Conservation (phyloP, 2,329 filamentous ascomycete species). For the Aureobasidium lini region DNA sequence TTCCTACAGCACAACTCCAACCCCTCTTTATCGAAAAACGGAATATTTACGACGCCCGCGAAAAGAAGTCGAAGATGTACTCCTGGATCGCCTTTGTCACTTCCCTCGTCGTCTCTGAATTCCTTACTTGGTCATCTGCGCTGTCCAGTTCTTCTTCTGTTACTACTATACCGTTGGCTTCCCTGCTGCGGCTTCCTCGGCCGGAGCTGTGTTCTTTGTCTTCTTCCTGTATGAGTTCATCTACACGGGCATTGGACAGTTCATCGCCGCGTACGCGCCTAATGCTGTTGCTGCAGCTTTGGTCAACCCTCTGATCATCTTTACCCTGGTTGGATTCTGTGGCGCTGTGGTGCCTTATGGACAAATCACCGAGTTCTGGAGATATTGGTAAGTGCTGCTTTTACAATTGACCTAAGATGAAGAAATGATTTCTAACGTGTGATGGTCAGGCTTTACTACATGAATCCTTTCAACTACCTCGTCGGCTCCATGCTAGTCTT, state of each 20-base stretch:
- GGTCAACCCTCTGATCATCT: slow-evolving; percentile 34
- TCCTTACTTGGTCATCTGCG: slow-evolving; percentile 53
- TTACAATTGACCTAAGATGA: background rate
- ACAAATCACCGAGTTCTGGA: slow-evolving; percentile 60
- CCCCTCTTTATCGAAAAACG: slow-evolving; percentile 49
- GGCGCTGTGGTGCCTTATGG: slow-evolving; percentile 51
- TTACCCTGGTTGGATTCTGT: slow-evolving; percentile 36
- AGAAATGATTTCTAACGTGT: background rate
- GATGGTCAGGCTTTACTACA: slow-evolving; percentile 49
- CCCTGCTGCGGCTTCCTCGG: slow-evolving; percentile 53
- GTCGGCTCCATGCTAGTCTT: slow-evolving; percentile 31
- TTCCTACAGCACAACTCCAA: background rate
- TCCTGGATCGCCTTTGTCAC: slow-evolving; percentile 64
- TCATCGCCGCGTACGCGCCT: slow-evolving; percentile 61
- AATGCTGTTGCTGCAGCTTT: slow-evolving; percentile 57
- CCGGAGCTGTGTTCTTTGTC: slow-evolving; percentile 2
- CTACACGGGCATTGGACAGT: slow-evolving; percentile 49
- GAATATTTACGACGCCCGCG: slow-evolving; percentile 48
- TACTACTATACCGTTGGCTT: slow-evolving; percentile 57
- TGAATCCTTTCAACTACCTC: slow-evolving; percentile 40
- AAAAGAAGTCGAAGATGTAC: slow-evolving; percentile 47
- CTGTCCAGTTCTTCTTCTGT: slow-evolving; percentile 51
- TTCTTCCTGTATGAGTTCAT: slow-evolving; percentile 60
- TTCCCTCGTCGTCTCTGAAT: slow-evolving; percentile 59
- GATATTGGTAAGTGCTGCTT: slow-evolving; percentile 35